These are phyloP conservation scores for Komagataella kurtzmanii DNA, from an alignment of 805 yeast species.

Conservation along the genomic window DNA sequence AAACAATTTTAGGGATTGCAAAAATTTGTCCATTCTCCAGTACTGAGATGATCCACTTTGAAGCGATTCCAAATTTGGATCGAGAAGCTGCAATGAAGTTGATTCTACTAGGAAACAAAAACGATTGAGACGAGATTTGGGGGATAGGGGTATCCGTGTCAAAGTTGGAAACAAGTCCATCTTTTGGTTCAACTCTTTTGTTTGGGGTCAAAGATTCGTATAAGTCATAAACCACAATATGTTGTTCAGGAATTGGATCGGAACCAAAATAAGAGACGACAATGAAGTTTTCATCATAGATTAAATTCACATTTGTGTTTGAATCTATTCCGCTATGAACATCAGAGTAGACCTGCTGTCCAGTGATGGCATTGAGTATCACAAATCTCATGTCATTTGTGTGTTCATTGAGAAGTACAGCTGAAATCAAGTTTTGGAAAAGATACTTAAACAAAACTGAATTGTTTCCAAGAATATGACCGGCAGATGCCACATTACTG, in stretches of 20 bases:
- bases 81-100: slow-evolving; percentile 34
- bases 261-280: slow-evolving; percentile 49
- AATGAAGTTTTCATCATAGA: slow-evolving; percentile 77
- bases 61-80: slow-evolving; percentile 55
- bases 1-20: slow-evolving; percentile 53
- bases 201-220: slow-evolving; percentile 55
- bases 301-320: slow-evolving; percentile 26
- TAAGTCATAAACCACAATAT: slow-evolving; percentile 62
- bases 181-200: slow-evolving; percentile 14
- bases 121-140: slow-evolving; percentile 40
- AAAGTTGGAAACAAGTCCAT: slow-evolving; percentile 19
- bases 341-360: slow-evolving; percentile 38
- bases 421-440: slow-evolving; percentile 50
- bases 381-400: slow-evolving; percentile 25
- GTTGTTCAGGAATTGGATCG: slow-evolving; percentile 32
- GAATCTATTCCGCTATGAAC: slow-evolving; percentile 12
- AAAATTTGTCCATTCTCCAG: slow-evolving; percentile 50
- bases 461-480: slow-evolving; percentile 55
- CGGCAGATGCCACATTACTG: slow-evolving; percentile 42
- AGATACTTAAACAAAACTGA: slow-evolving; percentile 74
- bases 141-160: slow-evolving; percentile 23
- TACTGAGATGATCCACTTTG: slow-evolving; percentile 48
- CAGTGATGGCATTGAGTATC: slow-evolving; percentile 58
- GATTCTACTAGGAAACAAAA: slow-evolving; percentile 47
- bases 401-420: slow-evolving; percentile 26